Evolutionary conservation across 78 protist genomes (phyloP), one percentile per base, ranked within the genome.

Genomic region (Pigoraptor vietnamica): DNA sequence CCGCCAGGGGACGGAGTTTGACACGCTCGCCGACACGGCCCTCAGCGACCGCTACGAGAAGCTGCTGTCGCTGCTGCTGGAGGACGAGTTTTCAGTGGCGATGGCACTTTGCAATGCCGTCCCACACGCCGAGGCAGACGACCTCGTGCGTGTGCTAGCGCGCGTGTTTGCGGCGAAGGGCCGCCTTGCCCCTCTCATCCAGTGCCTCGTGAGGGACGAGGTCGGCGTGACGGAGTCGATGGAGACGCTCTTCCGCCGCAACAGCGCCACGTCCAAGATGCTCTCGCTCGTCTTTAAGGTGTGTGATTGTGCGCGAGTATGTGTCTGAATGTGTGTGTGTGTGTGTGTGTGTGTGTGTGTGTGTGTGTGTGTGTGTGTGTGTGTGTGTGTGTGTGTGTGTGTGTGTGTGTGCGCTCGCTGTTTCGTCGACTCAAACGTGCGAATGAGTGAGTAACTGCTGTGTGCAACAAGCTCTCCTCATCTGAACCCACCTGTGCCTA

Each of bases 1-100:
- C 40, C 91, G 92, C 67, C 96, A 95, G 91, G 95, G 95, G 94
- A n/a, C 91, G 40, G 39, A 92, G 88, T 19, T 92, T 91, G 79
- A 91, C 88, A 10, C 83, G 89, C 48, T 94, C 88, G 83, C 91
- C 29, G 87, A 83, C 32, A 6, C 1, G 21, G 2, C 87, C 29
- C 37, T 21, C 32, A 0, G 37, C 0, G 95, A 94, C 9, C 92
- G 90, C 0, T 89, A 91, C 38, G 93, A 86, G 32, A 40, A 86
- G 36, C 92, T 93, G 19, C 48, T 94, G 89, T 33, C 84, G 0
- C 39, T 91, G 19, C 67, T 94, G 32, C 29, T 35, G 6, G 86
- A 0, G n/a, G 37, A 25, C 37, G 23, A 33, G 37, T 1, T 0
- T 23, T 10, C 83, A 2, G 23, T 67, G 6, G 33, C 29, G 34